Percentiles rank a stretch among this genome's conserved stretches.
phyloP scores from a whole-genome alignment of 805 yeast genomes.

The Cyberlindnera misumaiensis region DNA sequence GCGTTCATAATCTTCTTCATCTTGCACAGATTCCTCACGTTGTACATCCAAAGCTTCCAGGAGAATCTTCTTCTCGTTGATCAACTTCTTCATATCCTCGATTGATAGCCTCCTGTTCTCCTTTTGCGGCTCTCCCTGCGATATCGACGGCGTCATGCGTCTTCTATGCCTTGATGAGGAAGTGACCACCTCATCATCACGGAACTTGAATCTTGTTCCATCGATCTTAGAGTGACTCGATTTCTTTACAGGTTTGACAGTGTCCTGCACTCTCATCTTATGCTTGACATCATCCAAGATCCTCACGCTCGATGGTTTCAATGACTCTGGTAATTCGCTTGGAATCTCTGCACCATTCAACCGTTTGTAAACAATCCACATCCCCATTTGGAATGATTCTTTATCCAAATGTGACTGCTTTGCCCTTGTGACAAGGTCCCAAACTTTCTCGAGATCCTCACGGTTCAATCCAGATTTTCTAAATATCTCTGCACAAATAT shows the following conservation, averaged over 20 bases:
- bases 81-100: constrained; percentile 55
- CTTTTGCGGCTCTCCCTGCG: background rate
- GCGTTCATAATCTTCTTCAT: constrained; percentile 40
- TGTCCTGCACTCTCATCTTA: constrained; percentile 21
- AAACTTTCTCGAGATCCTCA: constrained; percentile 81
- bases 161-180: constrained; percentile 24
- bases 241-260: constrained; percentile 15
- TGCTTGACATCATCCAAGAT: constrained; percentile 71
- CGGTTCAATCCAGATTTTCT: constrained; percentile 86
- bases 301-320: constrained; percentile 81
- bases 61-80: constrained; percentile 70
- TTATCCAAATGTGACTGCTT: constrained; percentile 81
- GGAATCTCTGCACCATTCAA: constrained; percentile 86
- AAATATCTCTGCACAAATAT: constrained; percentile 77
- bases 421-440: constrained; percentile 83
- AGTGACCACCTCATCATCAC: constrained; percentile 49
- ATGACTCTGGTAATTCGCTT: constrained; percentile 73
- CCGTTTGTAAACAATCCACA: constrained; percentile 90
- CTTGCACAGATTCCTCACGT: constrained; percentile 27
- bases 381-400: constrained; percentile 94
- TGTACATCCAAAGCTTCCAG: constrained; percentile 39
- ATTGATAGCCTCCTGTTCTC: constrained; percentile 23
- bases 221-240: constrained; percentile 23
- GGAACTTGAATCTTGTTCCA: constrained; percentile 60
- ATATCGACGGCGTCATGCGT: constrained; percentile 5